Percentiles rank a stretch among this genome's conserved stretches.
phyloP scores from a whole-genome alignment of 306 rosid genomes.

The Corylus americana region DNA sequence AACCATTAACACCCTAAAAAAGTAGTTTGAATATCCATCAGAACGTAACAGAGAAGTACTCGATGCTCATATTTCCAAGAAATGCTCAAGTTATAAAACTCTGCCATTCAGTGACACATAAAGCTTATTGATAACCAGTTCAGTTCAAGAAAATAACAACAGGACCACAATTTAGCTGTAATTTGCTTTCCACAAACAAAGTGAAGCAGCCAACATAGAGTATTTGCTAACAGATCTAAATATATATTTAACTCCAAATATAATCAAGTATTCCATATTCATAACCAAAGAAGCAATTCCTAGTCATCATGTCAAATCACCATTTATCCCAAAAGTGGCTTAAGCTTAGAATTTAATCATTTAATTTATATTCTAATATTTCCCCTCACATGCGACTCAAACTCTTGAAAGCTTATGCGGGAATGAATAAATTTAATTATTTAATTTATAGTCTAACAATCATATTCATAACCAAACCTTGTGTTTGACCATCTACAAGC shows the following conservation, averaged over 20 bases:
- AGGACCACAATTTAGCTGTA: background rate
- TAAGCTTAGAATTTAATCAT: too few relatives aligned
- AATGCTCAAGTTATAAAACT: background rate
- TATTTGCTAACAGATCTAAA: background rate
- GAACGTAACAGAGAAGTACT: background rate
- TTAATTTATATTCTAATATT: too few relatives aligned
- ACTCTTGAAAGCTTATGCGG: too few relatives aligned
- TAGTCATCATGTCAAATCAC: background rate
- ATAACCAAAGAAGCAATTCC: background rate
- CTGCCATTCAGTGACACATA: background rate
- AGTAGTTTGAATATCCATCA: conserved; percentile 26
- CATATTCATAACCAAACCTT: background rate
- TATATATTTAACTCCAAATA: background rate
- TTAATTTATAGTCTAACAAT: too few relatives aligned
- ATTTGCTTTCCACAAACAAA: background rate
- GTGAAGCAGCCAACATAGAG: background rate
- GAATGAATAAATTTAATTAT: too few relatives aligned
- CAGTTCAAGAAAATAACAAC: background rate
- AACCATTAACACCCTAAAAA: conserved; percentile 64
- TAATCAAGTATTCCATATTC: background rate
- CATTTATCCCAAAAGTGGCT: too few relatives aligned
- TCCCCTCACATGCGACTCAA: too few relatives aligned
- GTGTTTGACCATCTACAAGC: background rate
- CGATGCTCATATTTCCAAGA: conserved; percentile 4
- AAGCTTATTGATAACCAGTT: background rate